Conservation (phyloP, 805 yeast genomes). For the Diddensiella transvaalensis region DNA sequence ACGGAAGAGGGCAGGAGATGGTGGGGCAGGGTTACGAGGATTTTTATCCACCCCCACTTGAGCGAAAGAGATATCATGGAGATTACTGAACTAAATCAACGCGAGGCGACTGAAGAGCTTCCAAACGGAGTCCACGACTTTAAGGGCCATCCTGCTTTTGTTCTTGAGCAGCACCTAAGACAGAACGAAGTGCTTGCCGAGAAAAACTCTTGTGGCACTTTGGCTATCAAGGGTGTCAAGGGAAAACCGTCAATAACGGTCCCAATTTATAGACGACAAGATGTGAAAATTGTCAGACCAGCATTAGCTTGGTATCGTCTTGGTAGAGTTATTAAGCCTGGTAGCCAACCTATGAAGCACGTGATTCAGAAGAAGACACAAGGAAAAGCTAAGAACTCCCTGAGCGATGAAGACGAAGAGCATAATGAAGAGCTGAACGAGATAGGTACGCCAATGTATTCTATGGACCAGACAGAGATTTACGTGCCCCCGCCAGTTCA, state of each 20-base stretch:
- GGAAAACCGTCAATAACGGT: constrained; percentile 31
- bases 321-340: constrained; percentile 72
- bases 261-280: constrained; percentile 55
- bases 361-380: constrained; percentile 27
- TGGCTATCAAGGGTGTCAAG: constrained; percentile 45
- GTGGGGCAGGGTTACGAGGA: constrained; percentile 50
- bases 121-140: constrained; percentile 82
- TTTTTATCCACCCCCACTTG: constrained; percentile 25
- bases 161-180: constrained; percentile 68
- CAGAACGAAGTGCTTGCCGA: constrained; percentile 71
- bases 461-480: constrained; percentile 67
- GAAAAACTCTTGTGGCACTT: constrained; percentile 68
- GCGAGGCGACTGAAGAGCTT: constrained; percentile 76
- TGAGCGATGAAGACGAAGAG: constrained; percentile 23
- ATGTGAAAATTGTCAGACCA: constrained; percentile 61
- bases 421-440: constrained; percentile 41
- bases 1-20: constrained; percentile 55
- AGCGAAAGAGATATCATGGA: constrained; percentile 44
- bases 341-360: constrained; percentile 60
- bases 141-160: constrained; percentile 82
- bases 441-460: constrained; percentile 59
- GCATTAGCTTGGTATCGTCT: constrained; percentile 83
- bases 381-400: constrained; percentile 23
- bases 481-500: constrained; percentile 57
- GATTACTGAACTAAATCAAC: constrained; percentile 53